Base-by-base conservation (phyloP, 495 filamentous ascomycete species). In the Neurospora sp. region DNA sequence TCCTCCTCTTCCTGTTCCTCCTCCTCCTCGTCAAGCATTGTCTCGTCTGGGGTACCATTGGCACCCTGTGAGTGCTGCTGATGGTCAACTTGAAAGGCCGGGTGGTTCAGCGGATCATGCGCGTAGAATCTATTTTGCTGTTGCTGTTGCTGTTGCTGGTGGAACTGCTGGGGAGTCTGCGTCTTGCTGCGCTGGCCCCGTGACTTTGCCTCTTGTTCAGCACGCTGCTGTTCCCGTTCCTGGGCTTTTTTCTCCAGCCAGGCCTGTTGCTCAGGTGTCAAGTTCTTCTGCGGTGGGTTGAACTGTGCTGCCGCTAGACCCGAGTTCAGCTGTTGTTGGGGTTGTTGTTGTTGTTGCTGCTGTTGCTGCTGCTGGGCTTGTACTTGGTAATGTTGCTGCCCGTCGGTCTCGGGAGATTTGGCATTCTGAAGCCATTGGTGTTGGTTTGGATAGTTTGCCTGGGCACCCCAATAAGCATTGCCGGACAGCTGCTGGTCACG, bases 1-100 rank as follows among this genome's bases (percentile, higher is more conserved):
- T 44, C 75, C 39, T 71, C 72, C 16, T 76, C 69, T 27, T 71
- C 70, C 7, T 71, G 31, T 35, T 72, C 75, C 5, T 72, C 49
- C 31, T 35, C 39, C 39, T 62, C 70, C 35, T 72, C 70, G 27
- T 66, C 54, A 37, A 35, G 54, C 54, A 66, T 35, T 18, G 54
- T 66, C 54, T 66, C 54, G 54, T 66, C 54, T 66, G 54, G 54
- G 54, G 27, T 18, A 27, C 54, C 54, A 66, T 66, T 35, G 54
- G 54, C 27, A 35, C 27, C 12, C 27, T 66, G 54, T 18, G 23
- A 27, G 5, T 66, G 54, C 54, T 66, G 54, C 27, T 66, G 54
- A 0, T 66, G 23, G 7, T 10, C 23, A 35, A 66, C 14, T 18
- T 10, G 54, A 27, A 66, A 66, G 27, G 23, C 27, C 7, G 54